Evolutionary conservation across 1,284 basidiomycete genomes (phyloP), one percentile per base, ranked within the genome.

Genomic region (Rhodotorula sp.): DNA sequence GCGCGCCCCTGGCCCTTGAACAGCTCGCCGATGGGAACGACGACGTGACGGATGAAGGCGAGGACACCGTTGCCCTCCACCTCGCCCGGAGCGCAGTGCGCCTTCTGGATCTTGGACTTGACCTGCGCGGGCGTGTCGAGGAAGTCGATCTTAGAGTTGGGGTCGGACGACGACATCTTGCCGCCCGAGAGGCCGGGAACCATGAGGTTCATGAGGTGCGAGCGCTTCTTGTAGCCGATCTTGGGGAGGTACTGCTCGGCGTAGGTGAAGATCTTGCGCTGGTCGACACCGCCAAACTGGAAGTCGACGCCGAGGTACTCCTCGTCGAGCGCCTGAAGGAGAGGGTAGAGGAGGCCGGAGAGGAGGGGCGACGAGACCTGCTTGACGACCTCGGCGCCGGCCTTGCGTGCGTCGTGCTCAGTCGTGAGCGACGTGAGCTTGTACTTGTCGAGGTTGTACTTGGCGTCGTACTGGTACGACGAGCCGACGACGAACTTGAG

Each of bases 261-360:
- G 80, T 96, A 96, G 48, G 93, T 97, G 83, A 99, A 99, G 82
- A 99, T 99, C 85, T 99, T 99, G 70, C 97, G 90, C 91, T 97
- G 96, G 81, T 99, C 97, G 13, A 95, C 89, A 73, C 97, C 96
- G 45, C 97, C 97, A 76, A 99, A 99, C 82, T 99, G 97, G 84
- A 99, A 96, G 81, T 99, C 94, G 41, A 92, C 91, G 25, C 87
- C 91, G 41, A 99, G 87, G 85, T 98, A 97, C 84, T 99, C 89
- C 82, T 99, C 97, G 79, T 99, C 97, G 41, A 99, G 86, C 19
- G 96, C 94, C 80, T 99, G 97, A 50, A 99, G 82, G 49, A 95
- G 93, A 1, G 96, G 96, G 86, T 99, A 99, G 73, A 99, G 86
- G 72, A 99, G 82, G 7, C 93, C 94, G 77, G 91, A 92, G 66